Base-by-base conservation (phyloP, 257 asterid genomes). In the Leonotis leonurus region DNA sequence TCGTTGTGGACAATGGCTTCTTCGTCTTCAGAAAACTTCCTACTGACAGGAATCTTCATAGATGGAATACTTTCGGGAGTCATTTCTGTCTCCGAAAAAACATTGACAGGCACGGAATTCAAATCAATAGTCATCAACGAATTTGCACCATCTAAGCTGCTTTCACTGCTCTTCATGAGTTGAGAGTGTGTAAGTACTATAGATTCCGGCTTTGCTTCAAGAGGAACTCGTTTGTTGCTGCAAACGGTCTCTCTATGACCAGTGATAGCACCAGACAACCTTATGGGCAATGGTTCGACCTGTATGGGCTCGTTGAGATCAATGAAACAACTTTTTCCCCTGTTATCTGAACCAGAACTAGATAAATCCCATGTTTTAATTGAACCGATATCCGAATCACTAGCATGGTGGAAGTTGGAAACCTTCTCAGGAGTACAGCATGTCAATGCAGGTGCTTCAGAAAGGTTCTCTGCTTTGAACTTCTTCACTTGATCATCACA, bases 261-360 rank as follows among this genome's bases (percentile, higher is more conserved):
- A 21, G 55, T 49, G n/a, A 61, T 46, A 62, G 75, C 71, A 21
- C 65, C 77, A 32, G 40, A n/a, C 61, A 65, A 62, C 58, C 64
- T n/a, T n/a, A n/a, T n/a, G 18, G 73, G 53, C 29, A 45, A 69
- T 10, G 74, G 64, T 39, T 85, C 92, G 8, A 65, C 48, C 37
- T 68, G 64, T 50, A 70, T 14, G 13, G 95, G 93, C 56, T 82
- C 88, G 65, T 86, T 89, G 78, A 89, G 79, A 83, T 86, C 95
- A 32, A 89, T 57, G 65, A 70, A 79, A 64, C 69, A 61, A 18
- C 4, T 49, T 32, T n/a, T 56, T 26, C 72, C 69, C 60, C 60
- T 30, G 73, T 64, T 36, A 33, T 50, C 78, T 25, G 72, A 59
- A 65, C 65, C 55, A 22, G 60, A 65, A 77, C 68, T 46, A 6